Conservation (phyloP, 495 filamentous ascomycete genomes). For the Tuber melanosporum region DNA sequence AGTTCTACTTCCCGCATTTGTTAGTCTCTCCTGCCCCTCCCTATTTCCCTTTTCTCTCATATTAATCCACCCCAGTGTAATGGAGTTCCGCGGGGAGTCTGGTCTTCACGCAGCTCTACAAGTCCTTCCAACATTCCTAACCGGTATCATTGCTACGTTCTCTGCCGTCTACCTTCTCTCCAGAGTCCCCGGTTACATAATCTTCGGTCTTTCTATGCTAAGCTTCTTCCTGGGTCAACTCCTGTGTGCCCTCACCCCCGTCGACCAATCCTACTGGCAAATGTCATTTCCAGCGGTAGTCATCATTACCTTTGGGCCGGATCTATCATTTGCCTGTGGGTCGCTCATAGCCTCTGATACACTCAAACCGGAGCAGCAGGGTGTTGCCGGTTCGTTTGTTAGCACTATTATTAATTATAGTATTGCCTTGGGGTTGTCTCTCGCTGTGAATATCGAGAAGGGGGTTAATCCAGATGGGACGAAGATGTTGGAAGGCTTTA, state of each 20-base stretch:
- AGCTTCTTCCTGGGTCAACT: slow-evolving; percentile 40
- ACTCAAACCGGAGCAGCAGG: slow-evolving; percentile 56
- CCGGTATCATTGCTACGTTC: slow-evolving; percentile 50
- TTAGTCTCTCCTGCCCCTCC: neutral
- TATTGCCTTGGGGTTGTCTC: slow-evolving; percentile 59
- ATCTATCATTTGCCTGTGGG: slow-evolving; percentile 56
- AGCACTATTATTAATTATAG: slow-evolving; percentile 61
- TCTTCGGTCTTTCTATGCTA: slow-evolving; percentile 49
- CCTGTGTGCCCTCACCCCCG: slow-evolving; percentile 47
- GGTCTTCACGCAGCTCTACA: slow-evolving; percentile 50
- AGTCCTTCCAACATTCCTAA: slow-evolving; percentile 46
- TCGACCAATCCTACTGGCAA: slow-evolving; percentile 54
- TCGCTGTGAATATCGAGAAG: slow-evolving; percentile 59
- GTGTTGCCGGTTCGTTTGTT: slow-evolving; percentile 58
- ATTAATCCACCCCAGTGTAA: slow-evolving; percentile 37
- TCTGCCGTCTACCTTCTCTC: slow-evolving; percentile 52
- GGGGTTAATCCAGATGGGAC: slow-evolving; percentile 48
- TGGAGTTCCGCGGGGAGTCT: slow-evolving; percentile 46
- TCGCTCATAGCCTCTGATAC: slow-evolving; percentile 56
- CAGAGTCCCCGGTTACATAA: slow-evolving; percentile 51
- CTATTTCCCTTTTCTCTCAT: neutral
- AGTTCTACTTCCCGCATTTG: slow-evolving; percentile 56
- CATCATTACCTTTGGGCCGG: slow-evolving; percentile 58
- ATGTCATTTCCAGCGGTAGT: slow-evolving; percentile 54
- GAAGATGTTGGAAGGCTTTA: slow-evolving; percentile 51